Evolutionary conservation across 345 rosid species (phyloP), one percentile per base, ranked within the genome.

Genomic region (Eucalyptus viminalis): DNA sequence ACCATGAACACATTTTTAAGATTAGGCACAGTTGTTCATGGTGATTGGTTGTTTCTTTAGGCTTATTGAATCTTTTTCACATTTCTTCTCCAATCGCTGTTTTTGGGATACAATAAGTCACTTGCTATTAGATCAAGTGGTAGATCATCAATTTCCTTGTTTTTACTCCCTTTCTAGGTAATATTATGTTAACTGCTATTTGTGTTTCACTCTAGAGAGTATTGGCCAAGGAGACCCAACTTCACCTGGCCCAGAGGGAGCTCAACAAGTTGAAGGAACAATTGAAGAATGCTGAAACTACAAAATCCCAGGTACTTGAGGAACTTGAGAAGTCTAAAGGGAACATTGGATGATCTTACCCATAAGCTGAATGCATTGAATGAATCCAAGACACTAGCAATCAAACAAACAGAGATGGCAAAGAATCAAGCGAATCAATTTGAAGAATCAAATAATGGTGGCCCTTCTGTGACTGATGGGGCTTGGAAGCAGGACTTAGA

Each of bases 231-330:
- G 97, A 97, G 93, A 95, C 96, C 15, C 98, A 94, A 92, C 97
- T 97, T 91, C 99, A 97, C 90, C 93, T 97, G 88, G 94, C 96
- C 25, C 95, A 95, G 90, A 97, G 94, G 88, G 97, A 97, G 96
- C 91, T 97, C 86, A 93, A 93, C 90, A 95, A 92, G 94, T 91
- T 97, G 86, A 94, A 95, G 92, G 98, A 94, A 72, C 96, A 95
- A 89, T 92, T 97, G 86, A 91, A 92, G 93, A 97, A 94, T 88
- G 99, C 98, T 9, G 98, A 95, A 91, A 92, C 92, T 15, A 91
- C 97, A 17, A 95, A 95, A 92, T 92, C 91, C 89, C 94, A 97
- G 89, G 98, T 97, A n/a, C 91, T 96, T 87, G 91, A 69, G 65
- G 99, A 97, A 91, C 97, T 97, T 89, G 97, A 95, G 89, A 94